These are phyloP conservation scores for Cercospora zeae-maydis DNA, from an alignment of 2,329 filamentous ascomycete genomes.

Conservation along the genomic window DNA sequence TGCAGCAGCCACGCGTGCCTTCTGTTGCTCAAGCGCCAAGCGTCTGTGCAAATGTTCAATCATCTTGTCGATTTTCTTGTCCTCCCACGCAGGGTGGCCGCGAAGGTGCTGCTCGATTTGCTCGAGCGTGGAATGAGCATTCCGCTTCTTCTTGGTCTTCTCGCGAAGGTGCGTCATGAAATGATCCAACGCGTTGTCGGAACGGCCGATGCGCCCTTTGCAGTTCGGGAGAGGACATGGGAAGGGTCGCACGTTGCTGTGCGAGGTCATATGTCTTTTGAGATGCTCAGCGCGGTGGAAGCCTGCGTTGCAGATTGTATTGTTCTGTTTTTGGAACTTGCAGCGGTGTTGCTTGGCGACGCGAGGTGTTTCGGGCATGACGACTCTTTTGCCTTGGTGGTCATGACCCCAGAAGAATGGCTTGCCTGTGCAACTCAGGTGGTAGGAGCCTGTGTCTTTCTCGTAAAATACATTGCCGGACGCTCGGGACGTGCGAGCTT, in stretches of 20 bases:
- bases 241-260: conserved; percentile 23
- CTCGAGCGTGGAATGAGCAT: conserved; percentile 20
- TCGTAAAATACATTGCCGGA: conserved; percentile 13
- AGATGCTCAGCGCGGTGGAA: conserved; percentile 36
- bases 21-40: neutral
- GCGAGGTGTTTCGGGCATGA: neutral
- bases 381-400: neutral
- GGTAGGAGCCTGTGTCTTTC: conserved; percentile 1
- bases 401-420: conserved; percentile 2
- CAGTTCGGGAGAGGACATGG: conserved; percentile 28
- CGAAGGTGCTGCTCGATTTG: conserved; percentile 56
- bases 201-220: conserved; percentile 22
- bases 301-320: conserved; percentile 18
- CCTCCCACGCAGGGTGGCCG: conserved; percentile 73
- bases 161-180: conserved; percentile 32
- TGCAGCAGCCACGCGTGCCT: neutral
- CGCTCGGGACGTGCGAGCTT: conserved; percentile 14
- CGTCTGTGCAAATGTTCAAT: conserved; percentile 18
- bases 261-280: conserved; percentile 31
- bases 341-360: conserved; percentile 22
- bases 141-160: conserved; percentile 27
- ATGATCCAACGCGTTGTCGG: conserved; percentile 35
- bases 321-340: conserved; percentile 9
- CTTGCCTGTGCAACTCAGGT: conserved; percentile 14
- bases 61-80: conserved; percentile 52